Conservation (phyloP, 805 yeast species). For the Jamesozyma rosinii region DNA sequence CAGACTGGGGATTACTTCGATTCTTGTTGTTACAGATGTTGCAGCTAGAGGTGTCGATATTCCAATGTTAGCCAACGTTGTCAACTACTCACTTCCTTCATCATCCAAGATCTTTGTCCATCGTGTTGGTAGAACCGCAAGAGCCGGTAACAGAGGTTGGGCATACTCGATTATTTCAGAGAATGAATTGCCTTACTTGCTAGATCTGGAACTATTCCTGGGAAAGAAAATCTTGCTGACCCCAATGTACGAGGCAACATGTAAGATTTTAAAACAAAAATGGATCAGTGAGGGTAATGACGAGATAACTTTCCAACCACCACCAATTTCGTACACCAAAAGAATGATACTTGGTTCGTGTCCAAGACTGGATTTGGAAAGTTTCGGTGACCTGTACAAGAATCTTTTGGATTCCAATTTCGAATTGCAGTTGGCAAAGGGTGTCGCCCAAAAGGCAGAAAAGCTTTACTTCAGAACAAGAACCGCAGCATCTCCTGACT, state of each 20-base stretch:
- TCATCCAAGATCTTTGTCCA: slow-evolving; percentile 91
- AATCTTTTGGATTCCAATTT: slow-evolving; percentile 51
- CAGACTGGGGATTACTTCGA: slow-evolving; percentile 69
- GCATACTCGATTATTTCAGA: slow-evolving; percentile 86
- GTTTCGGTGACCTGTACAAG: slow-evolving; percentile 61
- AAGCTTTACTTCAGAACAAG: slow-evolving; percentile 78
- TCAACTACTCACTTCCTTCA: slow-evolving; percentile 83
- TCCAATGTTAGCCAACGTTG: slow-evolving; percentile 89
- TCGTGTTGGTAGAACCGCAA: slow-evolving; percentile 98
- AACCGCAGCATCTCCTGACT: slow-evolving; percentile 75
- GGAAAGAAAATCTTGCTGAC: slow-evolving; percentile 73
- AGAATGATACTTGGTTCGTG: slow-evolving; percentile 75
- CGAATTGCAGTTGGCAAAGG: slow-evolving; percentile 55
- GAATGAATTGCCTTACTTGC: slow-evolving; percentile 76
- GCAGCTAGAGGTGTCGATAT: slow-evolving; percentile 99
- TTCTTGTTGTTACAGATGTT: slow-evolving; percentile 95
- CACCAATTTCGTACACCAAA: slow-evolving; percentile 61
- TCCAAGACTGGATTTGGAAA: slow-evolving; percentile 67
- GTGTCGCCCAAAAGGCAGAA: slow-evolving; percentile 81
- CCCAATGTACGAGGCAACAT: slow-evolving; percentile 55
- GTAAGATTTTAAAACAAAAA: slow-evolving; percentile 41
- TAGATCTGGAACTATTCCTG: slow-evolving; percentile 82
- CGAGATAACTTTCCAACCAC: slow-evolving; percentile 36
- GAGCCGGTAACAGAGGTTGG: slow-evolving; percentile 98
- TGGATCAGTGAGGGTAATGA: slow-evolving; percentile 34